Evolutionary conservation across 495 filamentous ascomycete species (phyloP).

Genomic region (Xanthoparmelia taractica): DNA sequence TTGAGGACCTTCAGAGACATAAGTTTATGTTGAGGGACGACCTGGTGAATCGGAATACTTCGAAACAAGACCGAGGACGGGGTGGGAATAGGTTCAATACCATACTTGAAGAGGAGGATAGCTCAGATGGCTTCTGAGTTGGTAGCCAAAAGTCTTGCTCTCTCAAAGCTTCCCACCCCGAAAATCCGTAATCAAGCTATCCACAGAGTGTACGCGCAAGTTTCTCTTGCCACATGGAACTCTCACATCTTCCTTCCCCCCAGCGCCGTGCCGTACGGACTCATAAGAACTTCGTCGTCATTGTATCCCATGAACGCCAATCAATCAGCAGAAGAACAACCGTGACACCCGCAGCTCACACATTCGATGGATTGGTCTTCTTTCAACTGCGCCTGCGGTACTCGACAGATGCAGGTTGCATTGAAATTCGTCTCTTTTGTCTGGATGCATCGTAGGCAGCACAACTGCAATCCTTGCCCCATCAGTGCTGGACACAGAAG

Average conservation of each 20-base stretch:
- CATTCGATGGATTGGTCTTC: conserved; percentile 87
- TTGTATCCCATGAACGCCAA: neutral
- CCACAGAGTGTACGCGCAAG: neutral
- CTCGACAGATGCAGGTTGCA: conserved; percentile 93
- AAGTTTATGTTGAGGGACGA: conserved; percentile 22
- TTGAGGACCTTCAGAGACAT: conserved; percentile 14
- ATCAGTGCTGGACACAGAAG: neutral
- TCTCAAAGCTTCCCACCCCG: neutral
- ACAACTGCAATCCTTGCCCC: conserved; percentile 48
- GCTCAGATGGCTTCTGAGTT: conserved; percentile 28
- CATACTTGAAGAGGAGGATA: conserved; percentile 63
- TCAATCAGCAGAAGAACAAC: conserved; percentile 82
- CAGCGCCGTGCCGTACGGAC: conserved; percentile 6
- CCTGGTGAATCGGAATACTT: conserved; percentile 34
- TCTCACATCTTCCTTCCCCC: neutral
- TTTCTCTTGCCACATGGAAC: neutral
- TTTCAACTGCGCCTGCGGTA: conserved; percentile 84
- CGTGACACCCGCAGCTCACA: conserved; percentile 90
- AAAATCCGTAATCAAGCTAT: neutral
- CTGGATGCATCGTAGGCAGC: conserved; percentile 92
- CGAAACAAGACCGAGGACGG: conserved; percentile 26
- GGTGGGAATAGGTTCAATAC: conserved; percentile 39
- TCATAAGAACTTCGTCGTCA: neutral
- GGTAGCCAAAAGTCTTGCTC: neutral
- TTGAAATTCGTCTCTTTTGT: conserved; percentile 99